A percentile compares a stretch with the other conserved stretches of the same genome.
Evolutionary conservation across 352 stramenopile genomes (phyloP).

Genomic region (Phytopythium delawarense): DNA sequence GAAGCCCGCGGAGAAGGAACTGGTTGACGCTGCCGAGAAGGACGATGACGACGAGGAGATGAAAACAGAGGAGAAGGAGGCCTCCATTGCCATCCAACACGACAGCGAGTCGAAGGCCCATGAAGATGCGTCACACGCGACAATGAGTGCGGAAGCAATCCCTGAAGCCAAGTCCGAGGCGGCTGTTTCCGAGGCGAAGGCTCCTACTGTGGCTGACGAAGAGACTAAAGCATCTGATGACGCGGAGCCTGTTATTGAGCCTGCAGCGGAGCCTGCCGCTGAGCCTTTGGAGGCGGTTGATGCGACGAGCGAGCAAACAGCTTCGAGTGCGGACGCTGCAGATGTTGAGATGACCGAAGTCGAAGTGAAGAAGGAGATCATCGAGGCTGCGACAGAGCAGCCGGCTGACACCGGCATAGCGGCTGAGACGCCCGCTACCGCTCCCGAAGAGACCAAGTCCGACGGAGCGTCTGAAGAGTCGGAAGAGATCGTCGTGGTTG

Average conservation of each 20-base stretch:
- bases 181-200: not conserved
- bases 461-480: not conserved
- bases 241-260: not conserved
- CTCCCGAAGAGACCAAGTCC: not conserved
- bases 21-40: not conserved
- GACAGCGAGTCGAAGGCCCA: conserved; percentile 12
- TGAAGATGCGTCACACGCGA: conserved; percentile 1
- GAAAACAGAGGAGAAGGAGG: conserved; percentile 4
- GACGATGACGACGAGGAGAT: not conserved
- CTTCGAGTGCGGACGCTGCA: not conserved
- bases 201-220: not conserved
- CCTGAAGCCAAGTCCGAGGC: not conserved
- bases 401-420: not conserved
- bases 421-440: not conserved
- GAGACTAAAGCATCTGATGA: not conserved
- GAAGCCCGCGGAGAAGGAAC: not conserved
- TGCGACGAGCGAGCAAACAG: not conserved
- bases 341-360: conserved; percentile 9
- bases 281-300: not conserved
- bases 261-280: not conserved
- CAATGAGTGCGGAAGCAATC: not conserved
- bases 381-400: conserved; percentile 6
- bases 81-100: not conserved
- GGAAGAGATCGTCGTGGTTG: conserved; percentile 4
- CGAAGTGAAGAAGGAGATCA: conserved; percentile 19